A percentile compares a stretch with the other conserved stretches of the same genome.
phyloP scores from a whole-genome alignment of 1,284 basidiomycete genomes.

The Sporisorium exsertum region DNA sequence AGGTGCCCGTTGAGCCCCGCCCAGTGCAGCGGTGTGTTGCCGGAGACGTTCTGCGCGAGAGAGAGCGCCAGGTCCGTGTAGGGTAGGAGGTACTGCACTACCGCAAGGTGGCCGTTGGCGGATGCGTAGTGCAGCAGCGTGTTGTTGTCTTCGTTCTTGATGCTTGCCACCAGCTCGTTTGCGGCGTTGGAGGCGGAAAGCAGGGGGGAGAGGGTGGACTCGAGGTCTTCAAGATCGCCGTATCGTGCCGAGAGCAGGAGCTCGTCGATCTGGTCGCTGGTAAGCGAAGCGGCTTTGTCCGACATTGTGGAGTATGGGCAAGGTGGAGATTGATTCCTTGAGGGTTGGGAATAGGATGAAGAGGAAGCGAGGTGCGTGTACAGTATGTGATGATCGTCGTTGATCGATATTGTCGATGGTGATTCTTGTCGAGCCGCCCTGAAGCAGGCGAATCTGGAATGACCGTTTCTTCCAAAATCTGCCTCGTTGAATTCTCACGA shows the following conservation, averaged over 20 bases:
- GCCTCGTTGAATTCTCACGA: too few relatives aligned
- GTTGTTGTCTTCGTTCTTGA: conserved; percentile 60
- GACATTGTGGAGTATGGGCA: conserved; percentile 13
- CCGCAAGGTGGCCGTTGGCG: conserved; percentile 63
- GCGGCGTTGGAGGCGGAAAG: conserved; percentile 3
- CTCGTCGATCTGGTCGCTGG: conserved; percentile 62
- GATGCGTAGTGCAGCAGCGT: conserved; percentile 61
- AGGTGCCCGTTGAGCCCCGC: conserved; percentile 67
- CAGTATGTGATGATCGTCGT: conserved; percentile 4
- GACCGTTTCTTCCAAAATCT: conserved; percentile 1
- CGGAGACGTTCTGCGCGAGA: conserved; percentile 59
- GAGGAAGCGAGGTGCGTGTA: too few relatives aligned
- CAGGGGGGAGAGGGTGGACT: conserved; percentile 38
- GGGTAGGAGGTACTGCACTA: conserved; percentile 52
- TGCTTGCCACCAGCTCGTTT: conserved; percentile 17
- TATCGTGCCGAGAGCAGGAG: conserved; percentile 64
- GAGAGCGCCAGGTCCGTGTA: conserved; percentile 33
- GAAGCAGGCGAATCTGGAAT: background rate
- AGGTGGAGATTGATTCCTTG: too few relatives aligned
- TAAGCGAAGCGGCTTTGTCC: conserved; percentile 28
- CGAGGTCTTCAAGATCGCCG: conserved; percentile 60
- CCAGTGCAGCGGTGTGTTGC: conserved; percentile 69
- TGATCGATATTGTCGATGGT: background rate
- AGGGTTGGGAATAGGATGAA: background rate
- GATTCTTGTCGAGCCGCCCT: background rate